Evolutionary conservation across 805 yeast genomes (phyloP), one percentile per base, ranked within the genome.

Genomic region (Metschnikowia baotianmanensis): DNA sequence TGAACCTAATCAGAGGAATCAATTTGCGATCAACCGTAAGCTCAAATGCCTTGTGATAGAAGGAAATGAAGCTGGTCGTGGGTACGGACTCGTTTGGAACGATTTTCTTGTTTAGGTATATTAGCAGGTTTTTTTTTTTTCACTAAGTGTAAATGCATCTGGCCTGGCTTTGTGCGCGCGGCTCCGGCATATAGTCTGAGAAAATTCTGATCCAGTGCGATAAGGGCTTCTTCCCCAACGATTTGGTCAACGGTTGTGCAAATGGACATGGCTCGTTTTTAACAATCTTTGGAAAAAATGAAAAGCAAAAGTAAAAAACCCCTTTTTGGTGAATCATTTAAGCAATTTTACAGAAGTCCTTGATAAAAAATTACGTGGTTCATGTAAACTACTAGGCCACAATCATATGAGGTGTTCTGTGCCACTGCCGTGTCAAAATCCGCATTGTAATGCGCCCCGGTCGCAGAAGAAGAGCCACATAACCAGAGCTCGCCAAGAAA

Each of bases 1-100:
- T 47, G 55, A 51, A 51, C 48, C 33, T 29, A 47, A 47, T 51
- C 53, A 47, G 54, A 48, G 51, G 45, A 23, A 18, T 40, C 34
- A 19, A 25, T 23, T 21, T 30, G 43, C 29, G 21, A 34, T 28
- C 15, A 32, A 31, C 39, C 43, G 35, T 23, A 17, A 24, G 38
- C 38, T 40, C 36, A 29, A 26, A 30, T 34, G 35, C 43, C 38
- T 34, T 34, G 39, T 18, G 8, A 19, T 10, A 20, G 20, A 31
- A 29, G 7, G 25, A 9, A 24, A 24, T 11, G 27, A 24, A 40
- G 38, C 38, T 6, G 38, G 43, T 29, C 38, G 38, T 40, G 23
- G 27, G 43, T 30, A 34, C 38, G 31, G 43, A 29, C 34, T 40
- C 31, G 34, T 18, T 21, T 33, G 34, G 38, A 30, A 30, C 38